Percentiles rank a stretch among this genome's conserved stretches.
These are phyloP conservation scores for Alternaria novae-zelandiae DNA, from an alignment of 2,329 filamentous ascomycete species.

Conservation along the genomic window DNA sequence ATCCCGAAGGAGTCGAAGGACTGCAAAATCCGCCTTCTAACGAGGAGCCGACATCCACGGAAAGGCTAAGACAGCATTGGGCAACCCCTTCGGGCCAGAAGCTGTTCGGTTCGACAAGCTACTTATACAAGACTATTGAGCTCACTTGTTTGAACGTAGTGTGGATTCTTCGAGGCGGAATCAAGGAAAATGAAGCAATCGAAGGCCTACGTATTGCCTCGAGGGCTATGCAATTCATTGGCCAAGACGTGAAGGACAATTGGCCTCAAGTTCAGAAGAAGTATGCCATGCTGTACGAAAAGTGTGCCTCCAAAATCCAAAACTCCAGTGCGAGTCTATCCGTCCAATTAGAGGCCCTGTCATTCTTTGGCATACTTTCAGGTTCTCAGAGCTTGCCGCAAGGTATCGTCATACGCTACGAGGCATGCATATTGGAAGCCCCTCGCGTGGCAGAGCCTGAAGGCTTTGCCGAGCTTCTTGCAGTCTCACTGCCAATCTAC, in stretches of 20 bases:
- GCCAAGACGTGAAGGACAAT: conserved; percentile 19
- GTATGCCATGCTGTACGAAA: conserved; percentile 28
- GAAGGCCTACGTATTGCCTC: conserved; percentile 45
- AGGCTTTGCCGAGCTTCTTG: conserved; percentile 24
- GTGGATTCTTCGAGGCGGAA: conserved; percentile 34
- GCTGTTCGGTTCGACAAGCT: conserved; percentile 35
- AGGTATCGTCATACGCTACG: conserved; percentile 31
- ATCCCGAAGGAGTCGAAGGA: conserved; percentile 13
- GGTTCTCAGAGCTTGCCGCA: conserved; percentile 22
- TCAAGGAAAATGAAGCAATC: conserved; percentile 34
- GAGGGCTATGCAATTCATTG: conserved; percentile 31
- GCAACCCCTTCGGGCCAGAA: conserved; percentile 39
- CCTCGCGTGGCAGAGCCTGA: conserved; percentile 15
- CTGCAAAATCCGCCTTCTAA: background rate
- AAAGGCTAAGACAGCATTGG: conserved; percentile 28
- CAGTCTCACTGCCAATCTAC: conserved; percentile 33
- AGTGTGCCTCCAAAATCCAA: conserved; percentile 38
- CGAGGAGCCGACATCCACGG: conserved; percentile 7
- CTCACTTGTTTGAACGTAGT: conserved; percentile 41
- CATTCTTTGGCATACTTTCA: conserved; percentile 38
- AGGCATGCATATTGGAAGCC: conserved; percentile 19
- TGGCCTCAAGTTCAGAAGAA: conserved; percentile 33
- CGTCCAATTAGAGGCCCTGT: conserved; percentile 39
- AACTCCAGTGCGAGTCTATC: conserved; percentile 22
- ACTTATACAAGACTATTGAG: conserved; percentile 38